A percentile compares a stretch with the other conserved stretches of the same genome.
Conservation (phyloP, 2,329 filamentous ascomycete genomes). For the Pestalotiopsis sp. region DNA sequence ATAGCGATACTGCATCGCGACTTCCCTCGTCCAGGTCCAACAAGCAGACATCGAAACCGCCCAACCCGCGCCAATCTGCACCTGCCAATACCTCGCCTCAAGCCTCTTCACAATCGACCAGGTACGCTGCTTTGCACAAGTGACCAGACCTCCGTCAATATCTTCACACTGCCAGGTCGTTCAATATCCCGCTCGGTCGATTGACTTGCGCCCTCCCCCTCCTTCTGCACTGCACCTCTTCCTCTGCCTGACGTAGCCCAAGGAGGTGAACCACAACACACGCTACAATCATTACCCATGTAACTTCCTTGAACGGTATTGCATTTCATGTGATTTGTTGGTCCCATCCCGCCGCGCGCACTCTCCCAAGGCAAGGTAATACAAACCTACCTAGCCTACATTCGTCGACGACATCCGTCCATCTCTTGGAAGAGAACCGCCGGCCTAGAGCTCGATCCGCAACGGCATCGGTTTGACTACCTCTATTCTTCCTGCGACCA, state of each 20-base stretch:
- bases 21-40: constrained; percentile 39
- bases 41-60: constrained; percentile 2
- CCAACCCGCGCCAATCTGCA: constrained; percentile 24
- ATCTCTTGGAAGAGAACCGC: not conserved
- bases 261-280: not conserved
- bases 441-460: not conserved
- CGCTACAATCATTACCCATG: no score
- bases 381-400: no score
- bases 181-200: not conserved
- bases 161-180: not conserved
- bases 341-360: no score
- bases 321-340: no score
- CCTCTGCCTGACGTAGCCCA: not conserved
- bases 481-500: not conserved
- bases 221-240: not conserved
- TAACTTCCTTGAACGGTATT: no score
- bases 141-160: no score
- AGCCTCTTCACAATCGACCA: constrained; percentile 25
- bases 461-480: not conserved
- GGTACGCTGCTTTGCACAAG: constrained; percentile 25
- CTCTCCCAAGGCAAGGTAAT: no score
- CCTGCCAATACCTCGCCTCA: constrained; percentile 27
- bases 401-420: no score
- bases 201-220: not conserved
- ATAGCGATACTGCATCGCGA: constrained; percentile 55